phyloP scores from a whole-genome alignment of 2,329 filamentous ascomycete genomes.

The Epichloe uncinata region DNA sequence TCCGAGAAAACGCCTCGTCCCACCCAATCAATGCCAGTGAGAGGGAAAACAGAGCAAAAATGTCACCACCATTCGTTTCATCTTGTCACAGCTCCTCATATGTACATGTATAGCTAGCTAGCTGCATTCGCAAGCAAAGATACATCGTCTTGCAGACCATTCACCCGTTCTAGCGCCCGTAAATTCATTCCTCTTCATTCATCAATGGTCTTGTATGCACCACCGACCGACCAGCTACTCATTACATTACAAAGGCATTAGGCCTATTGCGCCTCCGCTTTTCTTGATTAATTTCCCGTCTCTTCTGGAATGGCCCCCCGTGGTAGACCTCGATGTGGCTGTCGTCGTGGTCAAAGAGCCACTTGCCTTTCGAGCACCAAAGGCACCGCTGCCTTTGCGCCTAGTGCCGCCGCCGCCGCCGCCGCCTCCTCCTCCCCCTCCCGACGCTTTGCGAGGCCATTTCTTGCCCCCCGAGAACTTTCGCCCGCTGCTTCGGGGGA shows the following conservation, averaged over 20 bases:
- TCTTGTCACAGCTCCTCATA: background rate
- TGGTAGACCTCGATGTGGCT: conserved; percentile 9
- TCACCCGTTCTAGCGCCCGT: too few species aligned
- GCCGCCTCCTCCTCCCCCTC: background rate
- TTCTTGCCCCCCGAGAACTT: conserved; percentile 17
- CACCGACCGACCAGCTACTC: background rate
- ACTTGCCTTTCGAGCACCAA: conserved; percentile 17
- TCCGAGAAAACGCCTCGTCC: background rate
- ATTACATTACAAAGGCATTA: conserved; percentile 23
- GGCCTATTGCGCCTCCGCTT: conserved; percentile 21
- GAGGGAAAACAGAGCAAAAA: too few species aligned
- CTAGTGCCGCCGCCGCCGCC: conserved; percentile 15
- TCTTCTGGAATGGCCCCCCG: conserved; percentile 12
- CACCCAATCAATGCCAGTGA: too few species aligned
- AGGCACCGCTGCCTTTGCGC: conserved; percentile 13
- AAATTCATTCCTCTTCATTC: background rate
- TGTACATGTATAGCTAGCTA: background rate
- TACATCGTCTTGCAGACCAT: too few species aligned
- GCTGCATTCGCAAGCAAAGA: background rate
- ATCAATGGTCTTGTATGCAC: too few species aligned
- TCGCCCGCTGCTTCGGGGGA: conserved; percentile 14
- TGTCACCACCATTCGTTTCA: too few species aligned
- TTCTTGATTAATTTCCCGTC: conserved; percentile 21
- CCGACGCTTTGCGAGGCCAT: conserved; percentile 16
- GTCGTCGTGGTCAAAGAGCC: conserved; percentile 13